A percentile compares a stretch with the other conserved stretches of the same genome.
These are phyloP conservation scores for Alloteropsis angusta DNA, from an alignment of 202 grass and related monocot genomes.

Conservation along the genomic window DNA sequence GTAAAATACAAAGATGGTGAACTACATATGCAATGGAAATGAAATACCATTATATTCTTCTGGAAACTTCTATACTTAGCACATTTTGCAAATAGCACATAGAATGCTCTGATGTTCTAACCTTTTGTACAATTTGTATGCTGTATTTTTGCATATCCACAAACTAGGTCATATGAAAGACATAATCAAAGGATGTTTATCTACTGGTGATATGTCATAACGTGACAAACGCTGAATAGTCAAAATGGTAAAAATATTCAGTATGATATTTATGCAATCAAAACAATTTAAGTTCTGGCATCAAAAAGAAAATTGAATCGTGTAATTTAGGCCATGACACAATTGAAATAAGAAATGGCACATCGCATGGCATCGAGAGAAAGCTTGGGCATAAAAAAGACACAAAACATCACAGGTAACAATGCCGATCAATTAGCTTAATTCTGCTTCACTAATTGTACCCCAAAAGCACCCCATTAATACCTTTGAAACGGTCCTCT, in stretches of 20 bases:
- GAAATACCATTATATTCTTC: not conserved
- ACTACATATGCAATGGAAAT: not conserved
- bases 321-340: not conserved
- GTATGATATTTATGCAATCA: not conserved
- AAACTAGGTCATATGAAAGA: not conserved
- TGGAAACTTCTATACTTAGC: not conserved
- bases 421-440: not conserved
- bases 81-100: not conserved
- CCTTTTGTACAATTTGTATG: not conserved
- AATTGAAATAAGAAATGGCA: not conserved
- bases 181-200: not conserved
- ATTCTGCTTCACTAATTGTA: not conserved
- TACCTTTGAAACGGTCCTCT: conserved; percentile 98
- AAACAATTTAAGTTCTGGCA: not conserved
- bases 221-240: not conserved
- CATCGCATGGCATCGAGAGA: conserved; percentile 1
- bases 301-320: not conserved
- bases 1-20: not conserved
- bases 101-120: conserved; percentile 2
- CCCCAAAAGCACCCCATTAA: not conserved
- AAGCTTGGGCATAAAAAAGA: conserved; percentile 9
- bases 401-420: conserved; percentile 4
- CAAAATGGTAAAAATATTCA: not conserved
- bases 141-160: not conserved
- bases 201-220: not conserved